These are phyloP conservation scores for Aphanomyces invadans DNA, from an alignment of 352 stramenopile species.

Conservation along the genomic window DNA sequence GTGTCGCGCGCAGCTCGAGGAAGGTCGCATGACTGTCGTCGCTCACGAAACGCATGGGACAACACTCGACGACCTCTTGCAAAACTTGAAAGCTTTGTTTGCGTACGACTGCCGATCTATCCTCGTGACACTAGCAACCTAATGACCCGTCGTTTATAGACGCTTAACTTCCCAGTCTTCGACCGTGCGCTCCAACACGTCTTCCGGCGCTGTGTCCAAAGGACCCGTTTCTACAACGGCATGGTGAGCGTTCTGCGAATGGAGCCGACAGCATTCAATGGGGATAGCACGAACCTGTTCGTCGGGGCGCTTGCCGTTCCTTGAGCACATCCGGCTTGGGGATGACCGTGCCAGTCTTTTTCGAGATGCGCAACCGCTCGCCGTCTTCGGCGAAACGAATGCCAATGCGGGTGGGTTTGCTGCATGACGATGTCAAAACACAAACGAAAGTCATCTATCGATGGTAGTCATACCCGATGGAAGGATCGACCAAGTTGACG, in stretches of 20 bases:
- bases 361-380: conserved; percentile 92
- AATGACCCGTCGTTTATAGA: conserved; percentile 41
- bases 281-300: too few relatives aligned
- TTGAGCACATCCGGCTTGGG: conserved; percentile 88
- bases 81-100: too few relatives aligned
- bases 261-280: background rate
- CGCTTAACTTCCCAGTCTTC: conserved; percentile 66
- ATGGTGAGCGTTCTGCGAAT: background rate
- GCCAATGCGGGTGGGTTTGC: conserved; percentile 65
- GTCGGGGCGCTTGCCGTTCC: conserved; percentile 72
- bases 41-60: too few relatives aligned
- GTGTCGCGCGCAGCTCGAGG: too few relatives aligned
- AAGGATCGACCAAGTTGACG: conserved; percentile 76
- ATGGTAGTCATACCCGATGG: conserved; percentile 40
- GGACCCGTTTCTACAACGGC: conserved; percentile 53
- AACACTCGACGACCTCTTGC: too few relatives aligned
- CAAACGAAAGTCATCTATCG: too few relatives aligned
- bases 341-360: conserved; percentile 94
- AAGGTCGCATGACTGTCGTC: too few relatives aligned
- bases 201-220: conserved; percentile 70
- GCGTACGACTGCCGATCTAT: too few relatives aligned
- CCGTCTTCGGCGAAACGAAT: conserved; percentile 87
- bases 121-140: too few relatives aligned
- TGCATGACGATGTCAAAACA: too few relatives aligned
- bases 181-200: conserved; percentile 73